Percentiles rank a stretch among this genome's conserved stretches.
phyloP scores from a whole-genome alignment of 2,329 filamentous ascomycete genomes.

The Penicillium sumatraense region DNA sequence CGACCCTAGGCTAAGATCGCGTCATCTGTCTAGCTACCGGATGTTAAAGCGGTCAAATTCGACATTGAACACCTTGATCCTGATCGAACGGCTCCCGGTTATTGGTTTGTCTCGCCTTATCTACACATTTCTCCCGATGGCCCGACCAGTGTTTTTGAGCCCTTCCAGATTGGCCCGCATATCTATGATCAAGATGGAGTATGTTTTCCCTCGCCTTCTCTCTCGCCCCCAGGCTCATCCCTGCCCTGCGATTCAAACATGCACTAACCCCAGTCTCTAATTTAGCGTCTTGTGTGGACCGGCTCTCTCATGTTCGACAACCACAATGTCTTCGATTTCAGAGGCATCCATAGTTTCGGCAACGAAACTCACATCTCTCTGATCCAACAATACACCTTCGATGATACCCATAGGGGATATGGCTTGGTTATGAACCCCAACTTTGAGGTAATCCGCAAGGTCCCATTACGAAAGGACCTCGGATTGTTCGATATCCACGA shows the following conservation, averaged over 20 bases:
- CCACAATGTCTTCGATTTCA: constrained; percentile 52
- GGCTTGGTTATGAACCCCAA: constrained; percentile 53
- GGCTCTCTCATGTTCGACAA: constrained; percentile 51
- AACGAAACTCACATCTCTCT: constrained; percentile 52
- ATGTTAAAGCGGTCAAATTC: constrained; percentile 31
- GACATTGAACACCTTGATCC: constrained; percentile 33
- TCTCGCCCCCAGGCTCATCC: not conserved
- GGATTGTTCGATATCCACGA: constrained; percentile 44
- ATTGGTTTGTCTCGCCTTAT: constrained; percentile 56
- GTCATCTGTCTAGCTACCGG: constrained; percentile 25
- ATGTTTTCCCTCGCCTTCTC: constrained; percentile 16
- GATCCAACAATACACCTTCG: constrained; percentile 40
- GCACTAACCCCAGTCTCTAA: constrained; percentile 3
- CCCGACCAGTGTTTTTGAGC: constrained; percentile 35
- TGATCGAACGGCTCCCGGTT: constrained; percentile 44
- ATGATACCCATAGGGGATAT: constrained; percentile 45
- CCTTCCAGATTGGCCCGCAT: constrained; percentile 53
- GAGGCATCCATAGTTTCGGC: constrained; percentile 47
- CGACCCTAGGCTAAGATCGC: not conserved
- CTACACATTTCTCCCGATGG: constrained; percentile 32
- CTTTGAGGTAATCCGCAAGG: constrained; percentile 49
- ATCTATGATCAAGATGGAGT: constrained; percentile 56
- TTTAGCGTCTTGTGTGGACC: constrained; percentile 51
- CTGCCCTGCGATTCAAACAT: not conserved
- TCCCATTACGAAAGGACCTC: constrained; percentile 34